Evolutionary conservation across 2,329 filamentous ascomycete species (phyloP).

Genomic region (Drechslerella dactyloides): DNA sequence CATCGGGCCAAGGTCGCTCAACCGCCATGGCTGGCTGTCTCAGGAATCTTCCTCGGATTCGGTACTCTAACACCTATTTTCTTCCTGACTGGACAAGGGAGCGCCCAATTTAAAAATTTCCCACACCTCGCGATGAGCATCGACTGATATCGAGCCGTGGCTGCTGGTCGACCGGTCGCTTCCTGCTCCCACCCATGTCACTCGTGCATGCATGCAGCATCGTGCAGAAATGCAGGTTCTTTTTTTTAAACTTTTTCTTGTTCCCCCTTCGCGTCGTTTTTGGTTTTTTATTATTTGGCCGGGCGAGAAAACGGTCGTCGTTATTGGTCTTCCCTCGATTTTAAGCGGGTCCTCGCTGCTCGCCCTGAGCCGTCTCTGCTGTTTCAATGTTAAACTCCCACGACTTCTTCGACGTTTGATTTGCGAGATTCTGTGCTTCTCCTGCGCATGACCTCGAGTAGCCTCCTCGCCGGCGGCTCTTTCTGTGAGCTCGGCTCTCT

Average conservation of each 20-base stretch:
- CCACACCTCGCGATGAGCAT: conserved; percentile 32
- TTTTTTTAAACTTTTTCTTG: conserved; percentile 17
- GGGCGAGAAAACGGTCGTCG: too few relatives aligned
- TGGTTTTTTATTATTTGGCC: too few relatives aligned
- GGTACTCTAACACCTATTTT: conserved; percentile 23
- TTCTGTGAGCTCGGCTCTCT: conserved; percentile 6
- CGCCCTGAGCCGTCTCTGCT: conserved; percentile 36
- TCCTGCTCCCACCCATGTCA: neutral
- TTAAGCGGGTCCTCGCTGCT: conserved; percentile 24
- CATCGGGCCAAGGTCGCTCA: conserved; percentile 24
- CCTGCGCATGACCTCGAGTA: conserved; percentile 43
- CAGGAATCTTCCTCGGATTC: conserved; percentile 34
- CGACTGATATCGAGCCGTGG: conserved; percentile 21
- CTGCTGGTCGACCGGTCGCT: conserved; percentile 8
- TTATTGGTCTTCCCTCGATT: conserved; percentile 2
- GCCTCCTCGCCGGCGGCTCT: conserved; percentile 33
- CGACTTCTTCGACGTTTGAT: conserved; percentile 40
- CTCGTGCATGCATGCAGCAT: too few relatives aligned
- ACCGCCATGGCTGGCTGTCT: neutral
- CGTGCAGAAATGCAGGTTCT: conserved; percentile 19
- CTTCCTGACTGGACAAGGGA: conserved; percentile 30
- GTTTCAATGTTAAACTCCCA: conserved; percentile 45
- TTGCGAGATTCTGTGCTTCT: conserved; percentile 29
- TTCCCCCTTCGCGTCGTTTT: neutral
- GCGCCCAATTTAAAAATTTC: conserved; percentile 19